A percentile compares a stretch with the other conserved stretches of the same genome.
phyloP scores from a whole-genome alignment of 306 rosid species.

The Pyrus bretschneideri region DNA sequence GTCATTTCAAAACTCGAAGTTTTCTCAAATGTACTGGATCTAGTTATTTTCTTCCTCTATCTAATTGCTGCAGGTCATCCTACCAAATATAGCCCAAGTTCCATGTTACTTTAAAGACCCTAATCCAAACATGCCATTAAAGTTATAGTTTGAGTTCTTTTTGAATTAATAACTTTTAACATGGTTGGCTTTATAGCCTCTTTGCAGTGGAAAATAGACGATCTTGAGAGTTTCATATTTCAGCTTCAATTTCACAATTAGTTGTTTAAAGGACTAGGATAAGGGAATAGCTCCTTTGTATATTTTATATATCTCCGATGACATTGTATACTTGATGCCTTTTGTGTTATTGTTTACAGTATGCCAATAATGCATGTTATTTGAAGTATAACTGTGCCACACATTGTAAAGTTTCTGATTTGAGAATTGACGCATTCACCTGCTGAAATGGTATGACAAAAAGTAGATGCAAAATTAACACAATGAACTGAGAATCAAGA shows the following conservation, averaged over 20 bases:
- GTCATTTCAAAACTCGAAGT: neutral
- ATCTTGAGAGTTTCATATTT: neutral
- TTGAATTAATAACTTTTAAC: neutral
- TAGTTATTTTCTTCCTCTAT: neutral
- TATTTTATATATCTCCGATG: neutral
- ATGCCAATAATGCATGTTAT: neutral
- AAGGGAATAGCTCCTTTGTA: neutral
- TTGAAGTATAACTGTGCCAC: neutral
- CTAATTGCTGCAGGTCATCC: neutral
- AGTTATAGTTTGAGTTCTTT: neutral
- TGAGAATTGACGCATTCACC: neutral
- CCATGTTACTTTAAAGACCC: neutral
- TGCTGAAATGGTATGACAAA: neutral
- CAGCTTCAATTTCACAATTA: neutral
- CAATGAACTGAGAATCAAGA: slow-evolving; percentile 8
- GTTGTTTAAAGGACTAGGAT: neutral
- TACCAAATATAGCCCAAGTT: neutral
- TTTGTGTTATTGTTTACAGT: neutral
- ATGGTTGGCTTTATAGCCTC: neutral
- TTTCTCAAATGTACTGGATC: neutral
- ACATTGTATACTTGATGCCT: neutral
- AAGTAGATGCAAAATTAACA: neutral
- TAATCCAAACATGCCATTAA: neutral
- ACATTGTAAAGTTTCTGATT: neutral
- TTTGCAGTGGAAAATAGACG: neutral